Evolutionary conservation across 352 stramenopile genomes (phyloP), one percentile per base, ranked within the genome.

Genomic region (Phytophthora pistaciae): DNA sequence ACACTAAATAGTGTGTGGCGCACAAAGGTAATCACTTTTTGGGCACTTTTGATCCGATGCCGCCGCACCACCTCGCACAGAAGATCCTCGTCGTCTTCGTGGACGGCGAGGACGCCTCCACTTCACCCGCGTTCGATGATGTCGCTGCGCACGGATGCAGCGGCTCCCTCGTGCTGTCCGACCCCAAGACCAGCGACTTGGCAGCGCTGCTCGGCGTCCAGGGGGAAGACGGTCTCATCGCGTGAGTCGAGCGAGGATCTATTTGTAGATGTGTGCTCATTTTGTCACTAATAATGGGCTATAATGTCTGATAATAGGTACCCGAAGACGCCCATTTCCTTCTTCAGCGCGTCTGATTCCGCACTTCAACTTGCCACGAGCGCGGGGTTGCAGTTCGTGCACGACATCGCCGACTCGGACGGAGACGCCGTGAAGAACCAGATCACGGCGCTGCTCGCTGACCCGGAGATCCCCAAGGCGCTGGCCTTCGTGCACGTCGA

Each of bases 401-500:
- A 79, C 16, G 5, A 49, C 18, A 49, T 20, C 18, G 27, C 68
- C 3, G 46, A 62, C 1, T 55, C 27, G 14, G 59, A 65, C 9
- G 56, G 36, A 42, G 36, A 42, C 36, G 36, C 10, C 36, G 14
- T 40, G 27, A 68, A 57, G 55, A 66, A 48, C 69, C 60, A 78
- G 42, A 68, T 90, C 13, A 27, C 73, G 2, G 33, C 75, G 16
- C 62, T 88, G 16, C 60, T 92, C 11, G 46, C 50, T 0, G 68
- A 70, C 20, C 52, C 56, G 2, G 70, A 80, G 38, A 77, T 77
- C 42, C 16, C 48, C 72, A 91, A 92, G 68, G 77, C 82, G 7
- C 58, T 93, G n/a, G 80, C 83, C 25, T 73, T 92, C 40, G 42
- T 94, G 14, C 85, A 94, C 59, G 31, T 91, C 25, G 60, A 75